phyloP scores from a whole-genome alignment of 331 rosid species.

The Malus hybrid region DNA sequence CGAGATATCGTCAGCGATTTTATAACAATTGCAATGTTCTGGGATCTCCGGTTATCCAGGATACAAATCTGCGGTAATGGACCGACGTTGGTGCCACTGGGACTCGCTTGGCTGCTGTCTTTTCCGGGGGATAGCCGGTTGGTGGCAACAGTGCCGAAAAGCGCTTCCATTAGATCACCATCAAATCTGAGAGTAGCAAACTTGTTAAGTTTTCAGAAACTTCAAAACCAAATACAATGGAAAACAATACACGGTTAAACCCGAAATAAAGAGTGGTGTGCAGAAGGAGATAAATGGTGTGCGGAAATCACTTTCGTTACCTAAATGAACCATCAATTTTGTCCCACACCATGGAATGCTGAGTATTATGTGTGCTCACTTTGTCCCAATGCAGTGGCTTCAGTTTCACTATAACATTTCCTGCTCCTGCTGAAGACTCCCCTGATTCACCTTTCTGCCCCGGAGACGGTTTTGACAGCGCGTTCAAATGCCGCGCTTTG shows the following conservation, averaged over 20 bases:
- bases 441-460: slow-evolving; percentile 4
- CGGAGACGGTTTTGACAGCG: slow-evolving; percentile 10
- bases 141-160: slow-evolving; percentile 65
- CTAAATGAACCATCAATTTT: slow-evolving; percentile 72
- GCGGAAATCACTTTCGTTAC: slow-evolving; percentile 25
- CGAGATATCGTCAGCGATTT: slow-evolving; percentile 58
- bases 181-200: slow-evolving; percentile 50
- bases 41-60: slow-evolving; percentile 71
- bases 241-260: too few relatives aligned
- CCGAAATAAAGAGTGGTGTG: too few relatives aligned
- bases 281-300: too few relatives aligned
- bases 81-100: slow-evolving; percentile 17
- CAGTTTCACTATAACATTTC: slow-evolving; percentile 44
- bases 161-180: slow-evolving; percentile 87
- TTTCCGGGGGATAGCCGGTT: slow-evolving; percentile 36
- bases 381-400: slow-evolving; percentile 96
- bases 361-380: slow-evolving; percentile 50
- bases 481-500: slow-evolving; percentile 13
- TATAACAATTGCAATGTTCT: slow-evolving; percentile 76
- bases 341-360: slow-evolving; percentile 99
- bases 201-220: not conserved
- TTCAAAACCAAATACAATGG: not conserved
- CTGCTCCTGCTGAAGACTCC: slow-evolving; percentile 27
- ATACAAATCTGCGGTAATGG: slow-evolving; percentile 33
- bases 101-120: slow-evolving; percentile 14